Evolutionary conservation across 768 basidiomycete genomes (phyloP).

Genomic region (Lactarius trivialis): DNA sequence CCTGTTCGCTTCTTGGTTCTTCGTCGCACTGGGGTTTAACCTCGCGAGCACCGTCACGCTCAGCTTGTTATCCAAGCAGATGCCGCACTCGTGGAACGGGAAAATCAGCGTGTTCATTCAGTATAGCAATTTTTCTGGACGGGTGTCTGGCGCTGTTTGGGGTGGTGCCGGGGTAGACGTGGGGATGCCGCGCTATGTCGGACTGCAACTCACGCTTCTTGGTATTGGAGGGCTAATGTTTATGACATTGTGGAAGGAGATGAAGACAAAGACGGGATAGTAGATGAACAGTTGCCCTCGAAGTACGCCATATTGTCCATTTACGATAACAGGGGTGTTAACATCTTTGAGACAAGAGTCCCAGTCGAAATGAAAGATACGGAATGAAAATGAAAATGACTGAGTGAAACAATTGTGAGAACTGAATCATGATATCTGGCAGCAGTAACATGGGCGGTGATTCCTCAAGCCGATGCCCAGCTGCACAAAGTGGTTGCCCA

Average conservation of each 20-base stretch:
- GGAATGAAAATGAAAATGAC: no score
- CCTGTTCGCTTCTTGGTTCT: slow-evolving; percentile 45
- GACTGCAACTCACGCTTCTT: slow-evolving; percentile 53
- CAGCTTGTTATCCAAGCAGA: slow-evolving; percentile 60
- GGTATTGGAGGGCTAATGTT: slow-evolving; percentile 52
- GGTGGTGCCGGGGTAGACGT: slow-evolving; percentile 55
- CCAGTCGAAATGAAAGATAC: no score
- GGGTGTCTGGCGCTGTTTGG: slow-evolving; percentile 60
- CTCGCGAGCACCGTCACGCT: slow-evolving; percentile 64
- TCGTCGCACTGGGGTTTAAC: slow-evolving; percentile 67
- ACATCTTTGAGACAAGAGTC: no score
- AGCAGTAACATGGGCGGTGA: no score
- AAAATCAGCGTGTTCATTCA: slow-evolving; percentile 55
- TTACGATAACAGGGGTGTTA: neutral
- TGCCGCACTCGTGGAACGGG: slow-evolving; percentile 56
- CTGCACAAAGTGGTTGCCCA: no score
- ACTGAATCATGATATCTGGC: no score
- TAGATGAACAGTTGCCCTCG: neutral
- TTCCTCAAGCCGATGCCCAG: no score
- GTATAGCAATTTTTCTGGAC: slow-evolving; percentile 62
- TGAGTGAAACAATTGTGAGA: no score
- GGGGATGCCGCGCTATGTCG: slow-evolving; percentile 56
- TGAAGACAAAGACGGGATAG: slow-evolving; percentile 62
- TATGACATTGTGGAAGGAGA: slow-evolving; percentile 49
- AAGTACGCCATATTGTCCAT: neutral